These are phyloP conservation scores for Talaromyces piceae DNA, from an alignment of 2,329 filamentous ascomycete species.

Conservation along the genomic window DNA sequence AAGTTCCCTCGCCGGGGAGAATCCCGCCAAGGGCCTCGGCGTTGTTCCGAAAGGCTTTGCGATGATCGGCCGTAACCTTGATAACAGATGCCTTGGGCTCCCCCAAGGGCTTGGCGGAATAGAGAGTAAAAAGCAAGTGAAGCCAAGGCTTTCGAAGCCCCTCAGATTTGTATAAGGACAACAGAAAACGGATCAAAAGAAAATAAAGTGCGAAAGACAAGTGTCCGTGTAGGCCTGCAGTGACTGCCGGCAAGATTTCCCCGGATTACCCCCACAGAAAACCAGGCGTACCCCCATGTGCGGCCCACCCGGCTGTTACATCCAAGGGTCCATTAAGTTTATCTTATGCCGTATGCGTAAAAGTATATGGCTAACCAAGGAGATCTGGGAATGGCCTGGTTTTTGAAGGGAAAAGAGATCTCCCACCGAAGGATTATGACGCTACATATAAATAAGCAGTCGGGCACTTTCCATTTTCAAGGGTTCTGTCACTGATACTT, in stretches of 20 bases:
- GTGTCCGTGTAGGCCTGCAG: too few relatives aligned
- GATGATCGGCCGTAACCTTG: not conserved
- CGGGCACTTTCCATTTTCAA: too few relatives aligned
- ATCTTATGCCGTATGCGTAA: not conserved
- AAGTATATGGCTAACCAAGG: too few relatives aligned
- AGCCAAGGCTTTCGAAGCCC: not conserved
- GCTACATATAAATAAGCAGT: too few relatives aligned
- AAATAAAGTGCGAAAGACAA: not conserved
- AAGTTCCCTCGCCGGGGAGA: slow-evolving; percentile 2
- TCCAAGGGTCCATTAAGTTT: not conserved
- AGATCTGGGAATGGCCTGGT: too few relatives aligned
- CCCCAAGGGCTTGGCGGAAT: not conserved
- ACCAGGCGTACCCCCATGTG: not conserved
- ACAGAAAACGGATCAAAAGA: too few relatives aligned
- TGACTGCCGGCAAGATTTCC: too few relatives aligned
- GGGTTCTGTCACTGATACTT: too few relatives aligned
- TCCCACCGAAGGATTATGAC: too few relatives aligned
- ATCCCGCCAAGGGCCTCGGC: not conserved
- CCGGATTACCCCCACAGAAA: not conserved
- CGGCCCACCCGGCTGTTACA: not conserved
- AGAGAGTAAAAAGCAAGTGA: not conserved
- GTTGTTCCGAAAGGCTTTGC: not conserved
- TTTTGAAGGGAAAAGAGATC: too few relatives aligned
- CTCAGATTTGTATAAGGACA: not conserved
- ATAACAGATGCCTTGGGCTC: not conserved